These are phyloP conservation scores for Margaritispora aquatica DNA, from an alignment of 495 filamentous ascomycete genomes.

Conservation along the genomic window DNA sequence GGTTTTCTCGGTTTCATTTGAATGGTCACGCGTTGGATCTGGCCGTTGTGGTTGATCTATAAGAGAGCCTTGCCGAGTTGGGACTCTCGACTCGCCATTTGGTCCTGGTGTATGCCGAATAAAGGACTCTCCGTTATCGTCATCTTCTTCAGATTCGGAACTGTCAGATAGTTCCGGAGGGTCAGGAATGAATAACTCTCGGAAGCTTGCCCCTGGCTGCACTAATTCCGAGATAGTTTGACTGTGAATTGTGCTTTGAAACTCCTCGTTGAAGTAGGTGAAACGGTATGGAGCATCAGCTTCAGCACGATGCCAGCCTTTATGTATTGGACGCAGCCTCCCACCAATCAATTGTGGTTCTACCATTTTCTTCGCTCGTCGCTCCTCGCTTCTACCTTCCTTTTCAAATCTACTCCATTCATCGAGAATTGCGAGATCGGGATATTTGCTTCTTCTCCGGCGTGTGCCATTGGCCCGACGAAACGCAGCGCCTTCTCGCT, in stretches of 20 bases:
- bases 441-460: conserved; percentile 49
- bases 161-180: conserved; percentile 43
- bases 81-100: conserved; percentile 19
- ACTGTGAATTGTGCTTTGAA: conserved; percentile 88
- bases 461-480: conserved; percentile 36
- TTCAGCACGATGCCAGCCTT: conserved; percentile 78
- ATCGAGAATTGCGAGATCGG: conserved; percentile 65
- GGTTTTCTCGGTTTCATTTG: not conserved
- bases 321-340: conserved; percentile 70
- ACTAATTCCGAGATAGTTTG: conserved; percentile 89
- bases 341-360: conserved; percentile 91
- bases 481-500: conserved; percentile 26
- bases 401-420: conserved; percentile 92
- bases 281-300: conserved; percentile 92
- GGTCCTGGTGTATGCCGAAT: conserved; percentile 15
- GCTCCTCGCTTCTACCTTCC: conserved; percentile 77
- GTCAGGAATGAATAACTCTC: conserved; percentile 68
- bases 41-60: conserved; percentile 1
- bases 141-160: conserved; percentile 57
- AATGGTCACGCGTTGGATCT: not conserved
- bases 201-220: conserved; percentile 75
- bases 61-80: conserved; percentile 19
- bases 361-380: conserved; percentile 85
- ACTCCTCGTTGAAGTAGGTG: conserved; percentile 98
- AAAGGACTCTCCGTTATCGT: conserved; percentile 14